Evolutionary conservation across 257 asterid species (phyloP).

Genomic region (Galeopsis tetrahit): DNA sequence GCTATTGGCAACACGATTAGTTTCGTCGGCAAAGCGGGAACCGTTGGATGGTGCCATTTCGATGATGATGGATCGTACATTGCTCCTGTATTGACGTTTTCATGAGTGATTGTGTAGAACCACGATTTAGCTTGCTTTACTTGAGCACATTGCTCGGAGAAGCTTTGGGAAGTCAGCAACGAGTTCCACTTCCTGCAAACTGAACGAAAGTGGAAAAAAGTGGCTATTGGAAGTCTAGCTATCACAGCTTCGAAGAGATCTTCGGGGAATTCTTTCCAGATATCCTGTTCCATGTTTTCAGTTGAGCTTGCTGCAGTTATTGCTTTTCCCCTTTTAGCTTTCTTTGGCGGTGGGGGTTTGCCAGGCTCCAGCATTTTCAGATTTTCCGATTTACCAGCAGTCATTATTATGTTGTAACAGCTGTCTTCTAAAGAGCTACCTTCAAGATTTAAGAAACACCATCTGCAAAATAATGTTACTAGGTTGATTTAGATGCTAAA

Average conservation of each 20-base stretch:
- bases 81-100: conserved; percentile 75
- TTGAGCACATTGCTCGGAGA: conserved; percentile 70
- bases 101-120: conserved; percentile 92
- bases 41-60: conserved; percentile 92
- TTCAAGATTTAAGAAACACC: conserved; percentile 62
- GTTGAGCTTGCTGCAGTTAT: conserved; percentile 42
- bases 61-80: conserved; percentile 75
- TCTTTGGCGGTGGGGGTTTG: conserved; percentile 80
- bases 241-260: conserved; percentile 90
- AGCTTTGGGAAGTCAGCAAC: conserved; percentile 74
- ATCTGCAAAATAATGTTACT: conserved; percentile 49
- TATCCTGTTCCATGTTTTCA: conserved; percentile 63
- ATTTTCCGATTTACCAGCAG: conserved; percentile 76
- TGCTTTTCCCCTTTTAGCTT: conserved; percentile 65
- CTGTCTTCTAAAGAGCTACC: conserved; percentile 55
- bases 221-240: conserved; percentile 82
- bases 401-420: conserved; percentile 69
- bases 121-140: conserved; percentile 68
- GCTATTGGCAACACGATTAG: conserved; percentile 84
- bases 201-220: conserved; percentile 77
- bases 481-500: conserved; percentile 35
- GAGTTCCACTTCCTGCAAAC: conserved; percentile 90
- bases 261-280: conserved; percentile 96
- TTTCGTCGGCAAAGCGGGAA: conserved; percentile 77
- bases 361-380: conserved; percentile 87